Evolutionary conservation across 352 stramenopile genomes (phyloP).

Genomic region (Pythium diclinum): DNA sequence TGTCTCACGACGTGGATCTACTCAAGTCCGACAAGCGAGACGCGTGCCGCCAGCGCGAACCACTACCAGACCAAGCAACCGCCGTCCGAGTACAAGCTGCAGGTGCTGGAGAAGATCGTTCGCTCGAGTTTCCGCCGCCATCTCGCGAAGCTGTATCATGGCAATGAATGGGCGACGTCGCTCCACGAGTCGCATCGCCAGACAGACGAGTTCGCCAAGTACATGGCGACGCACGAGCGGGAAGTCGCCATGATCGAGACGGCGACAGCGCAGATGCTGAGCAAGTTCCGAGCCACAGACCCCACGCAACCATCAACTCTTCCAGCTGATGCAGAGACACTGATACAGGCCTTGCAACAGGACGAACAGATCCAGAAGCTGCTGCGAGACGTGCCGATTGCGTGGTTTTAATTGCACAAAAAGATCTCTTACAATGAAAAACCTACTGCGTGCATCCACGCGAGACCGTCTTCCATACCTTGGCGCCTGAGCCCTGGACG

Average conservation of each 20-base stretch:
- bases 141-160: constrained; percentile 53
- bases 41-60: neutral
- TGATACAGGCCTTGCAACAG: constrained; percentile 27
- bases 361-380: constrained; percentile 23
- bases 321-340: constrained; percentile 30
- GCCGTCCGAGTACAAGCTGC: constrained; percentile 7
- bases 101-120: constrained; percentile 52
- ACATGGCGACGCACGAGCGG: constrained; percentile 56
- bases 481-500: constrained; percentile 41
- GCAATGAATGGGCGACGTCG: constrained; percentile 54
- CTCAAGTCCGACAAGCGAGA: constrained; percentile 17
- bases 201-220: constrained; percentile 50
- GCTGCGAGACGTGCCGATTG: constrained; percentile 31
- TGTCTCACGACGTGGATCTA: constrained; percentile 80
- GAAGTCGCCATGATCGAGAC: constrained; percentile 49
- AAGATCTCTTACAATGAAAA: neutral
- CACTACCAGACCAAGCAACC: constrained; percentile 6
- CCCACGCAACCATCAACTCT: constrained; percentile 25
- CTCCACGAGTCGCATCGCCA: constrained; percentile 54
- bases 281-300: constrained; percentile 52
- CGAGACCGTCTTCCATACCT: constrained; percentile 54
- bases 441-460: constrained; percentile 55
- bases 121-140: constrained; percentile 61
- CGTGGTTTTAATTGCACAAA: constrained; percentile 45
- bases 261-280: constrained; percentile 57